These are phyloP conservation scores for Piloderma croceum DNA, from an alignment of 768 basidiomycete genomes.

Conservation along the genomic window DNA sequence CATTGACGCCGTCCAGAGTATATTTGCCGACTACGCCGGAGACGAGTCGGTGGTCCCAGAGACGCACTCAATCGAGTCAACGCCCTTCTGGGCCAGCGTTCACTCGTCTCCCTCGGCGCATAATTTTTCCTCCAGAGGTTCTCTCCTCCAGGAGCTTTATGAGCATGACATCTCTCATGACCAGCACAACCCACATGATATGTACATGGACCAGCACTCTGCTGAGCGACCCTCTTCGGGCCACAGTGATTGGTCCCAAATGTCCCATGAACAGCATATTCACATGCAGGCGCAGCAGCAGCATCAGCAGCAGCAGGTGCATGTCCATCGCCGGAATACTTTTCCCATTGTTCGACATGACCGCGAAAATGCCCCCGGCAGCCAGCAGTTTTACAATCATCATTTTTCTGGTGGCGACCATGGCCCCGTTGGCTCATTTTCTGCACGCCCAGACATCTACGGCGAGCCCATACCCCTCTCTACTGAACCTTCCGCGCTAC, in stretches of 20 bases:
- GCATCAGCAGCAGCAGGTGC: slow-evolving; percentile 16
- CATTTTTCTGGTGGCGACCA: slow-evolving; percentile 12
- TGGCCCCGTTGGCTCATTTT: too few relatives aligned
- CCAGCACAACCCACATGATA: slow-evolving; percentile 24
- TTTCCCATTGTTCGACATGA: slow-evolving; percentile 77
- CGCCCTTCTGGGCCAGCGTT: slow-evolving; percentile 29
- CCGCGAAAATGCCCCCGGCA: slow-evolving; percentile 23
- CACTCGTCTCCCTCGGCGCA: slow-evolving; percentile 26
- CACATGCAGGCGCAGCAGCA: slow-evolving; percentile 34
- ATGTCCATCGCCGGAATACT: slow-evolving; percentile 52
- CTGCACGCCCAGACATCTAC: slow-evolving; percentile 31
- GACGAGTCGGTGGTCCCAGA: slow-evolving; percentile 38
- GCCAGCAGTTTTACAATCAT: slow-evolving; percentile 9
- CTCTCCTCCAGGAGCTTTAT: slow-evolving; percentile 69
- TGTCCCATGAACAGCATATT: slow-evolving; percentile 30
- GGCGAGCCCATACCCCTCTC: slow-evolving; percentile 33
- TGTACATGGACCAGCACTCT: slow-evolving; percentile 33
- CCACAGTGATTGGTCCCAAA: slow-evolving; percentile 19
- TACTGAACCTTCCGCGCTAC: slow-evolving; percentile 25
- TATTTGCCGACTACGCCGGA: slow-evolving; percentile 45
- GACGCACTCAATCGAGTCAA: slow-evolving; percentile 26
- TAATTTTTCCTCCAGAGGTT: slow-evolving; percentile 41
- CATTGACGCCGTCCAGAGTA: slow-evolving; percentile 42
- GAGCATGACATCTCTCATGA: slow-evolving; percentile 49
- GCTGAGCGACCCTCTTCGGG: slow-evolving; percentile 21